Evolutionary conservation across 139 green algal species (phyloP), one percentile per base, ranked within the genome.

Genomic region (Spirogloea muscicola): DNA sequence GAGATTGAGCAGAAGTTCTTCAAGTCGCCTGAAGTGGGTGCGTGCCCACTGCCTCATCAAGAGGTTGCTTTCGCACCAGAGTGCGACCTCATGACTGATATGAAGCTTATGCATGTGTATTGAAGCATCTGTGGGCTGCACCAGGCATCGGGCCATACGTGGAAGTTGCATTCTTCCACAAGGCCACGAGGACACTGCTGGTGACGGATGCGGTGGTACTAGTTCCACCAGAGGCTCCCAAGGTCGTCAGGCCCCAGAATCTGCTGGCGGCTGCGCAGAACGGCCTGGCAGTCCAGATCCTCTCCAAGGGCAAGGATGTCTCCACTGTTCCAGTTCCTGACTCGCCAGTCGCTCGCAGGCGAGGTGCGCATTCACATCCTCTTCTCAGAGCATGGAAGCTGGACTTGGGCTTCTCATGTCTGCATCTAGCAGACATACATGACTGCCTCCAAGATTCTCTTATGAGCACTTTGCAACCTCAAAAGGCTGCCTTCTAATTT

Each of bases 141-240:
- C 4, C 68, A 82, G 75, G 75, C 39, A 80, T 82, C 3, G 75
- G 75, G 16, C 75, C 75, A 18, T 88, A 83, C 58, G 58, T 71
- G 31, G 84, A 88, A 40, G 43, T 64, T 3, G 73, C 82, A 10
- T 85, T 88, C 57, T 88, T 79, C 62, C 84, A 88, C 73, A 77
- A 79, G 39, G 21, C 55, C 16, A 67, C 82, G 6, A 37, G 58
- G 25, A 83, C 82, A 13, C 49, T 88, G 27, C 52, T 88, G 3
- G 73, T 88, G 25, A 84, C 77, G n/a, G 84, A 88, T 62, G 75
- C 78, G 2, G 77, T 82, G 13, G 75, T 88, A 60, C 61, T 68
- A 25, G 58, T 86, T 7, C 81, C 81, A 31, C 7, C 33, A 10
- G 25, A 74, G 34, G 52, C 81, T 0, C 81, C 80, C 0, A 46